These are phyloP conservation scores for Thraustotheca clavata DNA, from an alignment of 352 stramenopile species.

Conservation along the genomic window DNA sequence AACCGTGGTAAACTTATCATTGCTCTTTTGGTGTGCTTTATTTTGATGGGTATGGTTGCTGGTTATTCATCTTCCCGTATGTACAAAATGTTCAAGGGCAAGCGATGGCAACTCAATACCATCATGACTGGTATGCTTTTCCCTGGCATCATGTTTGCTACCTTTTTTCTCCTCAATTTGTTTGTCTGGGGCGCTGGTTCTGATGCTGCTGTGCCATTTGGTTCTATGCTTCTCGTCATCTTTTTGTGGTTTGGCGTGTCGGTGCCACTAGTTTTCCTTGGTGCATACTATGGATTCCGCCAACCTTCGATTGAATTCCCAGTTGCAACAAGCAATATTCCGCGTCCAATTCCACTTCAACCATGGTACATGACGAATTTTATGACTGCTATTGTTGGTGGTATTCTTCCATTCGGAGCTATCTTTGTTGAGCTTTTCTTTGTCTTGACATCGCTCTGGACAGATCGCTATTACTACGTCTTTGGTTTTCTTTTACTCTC, in stretches of 20 bases:
- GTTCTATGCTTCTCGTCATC: slow-evolving; percentile 96
- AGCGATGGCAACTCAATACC: slow-evolving; percentile 96
- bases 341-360: slow-evolving; percentile 96
- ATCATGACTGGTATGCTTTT: slow-evolving; percentile 94
- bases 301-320: slow-evolving; percentile 91
- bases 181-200: slow-evolving; percentile 92
- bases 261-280: slow-evolving; percentile 97
- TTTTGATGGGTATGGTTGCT: slow-evolving; percentile 93
- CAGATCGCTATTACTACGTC: slow-evolving; percentile 99
- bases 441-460: slow-evolving; percentile 97
- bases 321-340: slow-evolving; percentile 97
- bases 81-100: slow-evolving; percentile 99
- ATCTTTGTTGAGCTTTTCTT: slow-evolving; percentile 99
- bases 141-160: slow-evolving; percentile 92
- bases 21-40: slow-evolving; percentile 95
- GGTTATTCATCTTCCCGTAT: slow-evolving; percentile 94
- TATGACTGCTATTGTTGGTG: slow-evolving; percentile 91
- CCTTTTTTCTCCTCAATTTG: slow-evolving; percentile 98
- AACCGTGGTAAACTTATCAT: slow-evolving; percentile 98
- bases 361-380: slow-evolving; percentile 97
- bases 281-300: slow-evolving; percentile 98
- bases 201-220: slow-evolving; percentile 92
- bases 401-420: slow-evolving; percentile 97
- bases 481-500: slow-evolving; percentile 99
- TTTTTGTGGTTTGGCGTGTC: slow-evolving; percentile 99